These are phyloP conservation scores for Nitzschia sp. DNA, from an alignment of 108 stramenopile genomes.

Conservation along the genomic window DNA sequence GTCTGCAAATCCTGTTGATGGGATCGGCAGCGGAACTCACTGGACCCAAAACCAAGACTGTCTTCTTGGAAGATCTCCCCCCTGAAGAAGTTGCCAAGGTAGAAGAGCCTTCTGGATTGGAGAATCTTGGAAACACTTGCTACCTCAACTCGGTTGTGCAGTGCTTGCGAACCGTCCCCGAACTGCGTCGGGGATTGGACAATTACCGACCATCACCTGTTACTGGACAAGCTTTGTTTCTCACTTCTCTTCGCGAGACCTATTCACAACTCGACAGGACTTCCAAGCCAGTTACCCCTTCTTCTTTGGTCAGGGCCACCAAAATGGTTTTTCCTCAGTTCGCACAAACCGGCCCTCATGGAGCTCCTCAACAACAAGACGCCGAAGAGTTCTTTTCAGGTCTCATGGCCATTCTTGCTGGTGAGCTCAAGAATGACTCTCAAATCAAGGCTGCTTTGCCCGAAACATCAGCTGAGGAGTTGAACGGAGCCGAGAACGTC, in stretches of 20 bases:
- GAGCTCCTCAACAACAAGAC: conserved; percentile 96
- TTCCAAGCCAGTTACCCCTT: conserved; percentile 72
- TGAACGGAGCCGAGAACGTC: conserved; percentile 80
- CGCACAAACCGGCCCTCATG: conserved; percentile 85
- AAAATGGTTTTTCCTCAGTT: conserved; percentile 95
- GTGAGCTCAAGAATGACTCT: conserved; percentile 42
- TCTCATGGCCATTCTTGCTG: conserved; percentile 62
- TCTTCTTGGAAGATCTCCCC: conserved; percentile 96
- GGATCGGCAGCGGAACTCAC: conserved; percentile 90
- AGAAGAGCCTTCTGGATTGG: conserved; percentile 90
- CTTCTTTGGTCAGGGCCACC: conserved; percentile 78
- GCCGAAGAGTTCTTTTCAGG: conserved; percentile 96
- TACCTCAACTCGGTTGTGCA: conserved; percentile 98
- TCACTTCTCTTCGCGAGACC: conserved; percentile 60
- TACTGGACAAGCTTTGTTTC: conserved; percentile 46
- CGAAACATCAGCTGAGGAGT: conserved; percentile 37
- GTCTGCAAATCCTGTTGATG: conserved; percentile 90
- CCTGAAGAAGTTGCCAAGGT: conserved; percentile 88
- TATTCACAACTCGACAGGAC: conserved; percentile 64
- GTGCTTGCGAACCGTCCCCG: conserved; percentile 87
- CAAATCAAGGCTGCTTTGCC: conserved; percentile 52
- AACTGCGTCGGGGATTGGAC: conserved; percentile 78
- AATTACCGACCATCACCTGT: conserved; percentile 35
- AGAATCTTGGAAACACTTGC: conserved; percentile 98
- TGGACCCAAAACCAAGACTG: conserved; percentile 76